Evolutionary conservation across 495 filamentous ascomycete species (phyloP).

Genomic region (Venustampulla echinocandica): DNA sequence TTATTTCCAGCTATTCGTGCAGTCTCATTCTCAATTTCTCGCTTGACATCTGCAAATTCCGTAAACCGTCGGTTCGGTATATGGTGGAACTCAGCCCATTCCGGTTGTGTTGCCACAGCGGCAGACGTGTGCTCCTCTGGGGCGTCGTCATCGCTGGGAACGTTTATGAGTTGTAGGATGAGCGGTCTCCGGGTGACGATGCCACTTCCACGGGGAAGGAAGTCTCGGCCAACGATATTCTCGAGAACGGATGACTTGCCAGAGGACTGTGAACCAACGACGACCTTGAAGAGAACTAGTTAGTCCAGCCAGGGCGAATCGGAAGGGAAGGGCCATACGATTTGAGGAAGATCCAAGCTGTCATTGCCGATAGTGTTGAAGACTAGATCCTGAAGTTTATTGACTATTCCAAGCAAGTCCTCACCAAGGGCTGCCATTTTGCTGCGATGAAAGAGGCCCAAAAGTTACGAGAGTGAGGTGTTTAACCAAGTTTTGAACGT

Average conservation of each 20-base stretch:
- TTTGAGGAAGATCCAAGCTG: conserved; percentile 93
- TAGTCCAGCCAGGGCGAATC: conserved; percentile 1
- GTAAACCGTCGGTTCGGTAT: conserved; percentile 82
- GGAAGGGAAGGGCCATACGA: conserved; percentile 50
- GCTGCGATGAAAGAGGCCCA: conserved; percentile 2
- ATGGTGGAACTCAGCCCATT: conserved; percentile 98
- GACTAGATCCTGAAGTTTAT: conserved; percentile 94
- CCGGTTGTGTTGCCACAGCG: conserved; percentile 58
- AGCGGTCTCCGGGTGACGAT: conserved; percentile 92
- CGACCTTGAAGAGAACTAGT: conserved; percentile 60
- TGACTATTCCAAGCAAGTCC: conserved; percentile 84
- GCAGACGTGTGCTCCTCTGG: conserved; percentile 61
- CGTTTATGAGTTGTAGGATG: conserved; percentile 96
- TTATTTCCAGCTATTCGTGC: conserved; percentile 92
- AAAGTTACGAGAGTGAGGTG: not conserved
- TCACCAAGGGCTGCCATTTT: conserved; percentile 67
- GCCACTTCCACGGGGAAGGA: conserved; percentile 89
- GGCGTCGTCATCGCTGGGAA: conserved; percentile 60
- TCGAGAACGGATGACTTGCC: conserved; percentile 99
- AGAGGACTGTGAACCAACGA: conserved; percentile 96
- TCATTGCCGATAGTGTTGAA: conserved; percentile 99
- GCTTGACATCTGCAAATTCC: conserved; percentile 85
- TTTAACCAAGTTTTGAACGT: conserved; percentile 3
- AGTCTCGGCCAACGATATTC: conserved; percentile 97
- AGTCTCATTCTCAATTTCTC: conserved; percentile 96